phyloP scores from a whole-genome alignment of 2,329 filamentous ascomycete species.

The Chrysoporthe cubensis region DNA sequence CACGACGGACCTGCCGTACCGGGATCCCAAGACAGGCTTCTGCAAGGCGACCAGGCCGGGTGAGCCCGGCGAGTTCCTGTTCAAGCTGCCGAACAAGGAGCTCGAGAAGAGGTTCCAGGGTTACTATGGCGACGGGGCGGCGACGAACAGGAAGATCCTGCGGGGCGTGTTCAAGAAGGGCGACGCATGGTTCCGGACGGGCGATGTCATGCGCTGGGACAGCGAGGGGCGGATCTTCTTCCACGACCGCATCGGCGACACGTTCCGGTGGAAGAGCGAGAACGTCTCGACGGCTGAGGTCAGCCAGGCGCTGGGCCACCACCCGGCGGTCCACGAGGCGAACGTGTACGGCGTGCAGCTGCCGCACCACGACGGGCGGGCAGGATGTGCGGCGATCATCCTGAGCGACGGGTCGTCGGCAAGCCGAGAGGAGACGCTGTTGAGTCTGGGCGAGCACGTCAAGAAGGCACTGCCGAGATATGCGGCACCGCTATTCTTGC shows the following conservation, averaged over 20 bases:
- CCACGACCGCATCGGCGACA: slow-evolving; percentile 78
- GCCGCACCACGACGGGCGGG: slow-evolving; percentile 81
- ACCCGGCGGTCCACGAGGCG: slow-evolving; percentile 71
- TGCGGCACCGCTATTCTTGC: slow-evolving; percentile 77
- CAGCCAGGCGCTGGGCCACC: slow-evolving; percentile 70
- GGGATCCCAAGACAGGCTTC: slow-evolving; percentile 70
- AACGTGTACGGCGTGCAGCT: slow-evolving; percentile 85
- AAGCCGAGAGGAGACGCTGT: slow-evolving; percentile 47
- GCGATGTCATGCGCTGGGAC: slow-evolving; percentile 79
- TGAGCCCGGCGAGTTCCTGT: slow-evolving; percentile 76
- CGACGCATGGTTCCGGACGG: slow-evolving; percentile 82
- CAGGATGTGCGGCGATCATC: slow-evolving; percentile 65
- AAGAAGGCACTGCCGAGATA: slow-evolving; percentile 67
- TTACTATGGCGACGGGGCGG: slow-evolving; percentile 75
- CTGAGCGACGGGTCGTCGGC: slow-evolving; percentile 50
- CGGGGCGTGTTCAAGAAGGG: slow-evolving; percentile 73
- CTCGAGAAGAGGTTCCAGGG: slow-evolving; percentile 73
- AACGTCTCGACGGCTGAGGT: slow-evolving; percentile 86
- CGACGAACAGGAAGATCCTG: slow-evolving; percentile 74
- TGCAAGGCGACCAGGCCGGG: slow-evolving; percentile 63
- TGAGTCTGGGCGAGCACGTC: slow-evolving; percentile 65
- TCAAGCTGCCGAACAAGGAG: slow-evolving; percentile 67
- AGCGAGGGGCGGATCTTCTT: slow-evolving; percentile 75
- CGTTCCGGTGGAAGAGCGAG: slow-evolving; percentile 81
- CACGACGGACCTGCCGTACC: slow-evolving; percentile 68